Conservation (phyloP, 306 rosid species). For the Dalbergia oliveri region DNA sequence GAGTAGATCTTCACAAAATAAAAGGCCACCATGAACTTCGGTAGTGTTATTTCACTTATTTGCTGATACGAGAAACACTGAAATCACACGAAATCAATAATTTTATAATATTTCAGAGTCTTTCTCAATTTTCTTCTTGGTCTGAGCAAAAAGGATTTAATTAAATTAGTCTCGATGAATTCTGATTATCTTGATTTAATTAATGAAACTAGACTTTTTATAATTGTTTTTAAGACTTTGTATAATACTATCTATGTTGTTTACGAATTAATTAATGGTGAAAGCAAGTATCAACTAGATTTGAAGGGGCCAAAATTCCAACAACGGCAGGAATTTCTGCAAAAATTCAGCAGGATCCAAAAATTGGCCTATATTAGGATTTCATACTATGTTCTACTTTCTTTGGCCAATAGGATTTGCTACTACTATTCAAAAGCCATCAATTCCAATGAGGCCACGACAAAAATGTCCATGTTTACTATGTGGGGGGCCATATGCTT, state of each 20-base stretch:
- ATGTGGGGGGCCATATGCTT: conserved; percentile 38
- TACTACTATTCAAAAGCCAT: neutral
- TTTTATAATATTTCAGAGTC: no score
- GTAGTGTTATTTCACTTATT: no score
- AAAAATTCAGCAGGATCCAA: neutral
- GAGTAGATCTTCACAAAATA: no score
- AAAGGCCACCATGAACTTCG: no score
- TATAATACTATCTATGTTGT: neutral
- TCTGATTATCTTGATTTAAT: no score
- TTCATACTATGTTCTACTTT: neutral
- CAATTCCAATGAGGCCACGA: neutral
- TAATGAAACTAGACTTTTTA: no score
- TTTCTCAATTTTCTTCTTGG: no score
- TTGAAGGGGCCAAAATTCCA: neutral
- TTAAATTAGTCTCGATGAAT: no score
- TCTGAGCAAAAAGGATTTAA: no score
- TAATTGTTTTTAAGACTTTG: neutral
- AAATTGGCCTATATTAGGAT: conserved; percentile 14
- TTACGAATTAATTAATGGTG: neutral
- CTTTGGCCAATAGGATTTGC: conserved; percentile 6
- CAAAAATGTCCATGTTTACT: conserved; percentile 31
- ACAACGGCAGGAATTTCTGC: neutral
- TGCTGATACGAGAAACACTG: no score
- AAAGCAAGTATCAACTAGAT: neutral
- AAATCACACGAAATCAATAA: no score